These are phyloP conservation scores for Myriosclerotinia scirpicola DNA, from an alignment of 2,329 filamentous ascomycete genomes.

Conservation along the genomic window DNA sequence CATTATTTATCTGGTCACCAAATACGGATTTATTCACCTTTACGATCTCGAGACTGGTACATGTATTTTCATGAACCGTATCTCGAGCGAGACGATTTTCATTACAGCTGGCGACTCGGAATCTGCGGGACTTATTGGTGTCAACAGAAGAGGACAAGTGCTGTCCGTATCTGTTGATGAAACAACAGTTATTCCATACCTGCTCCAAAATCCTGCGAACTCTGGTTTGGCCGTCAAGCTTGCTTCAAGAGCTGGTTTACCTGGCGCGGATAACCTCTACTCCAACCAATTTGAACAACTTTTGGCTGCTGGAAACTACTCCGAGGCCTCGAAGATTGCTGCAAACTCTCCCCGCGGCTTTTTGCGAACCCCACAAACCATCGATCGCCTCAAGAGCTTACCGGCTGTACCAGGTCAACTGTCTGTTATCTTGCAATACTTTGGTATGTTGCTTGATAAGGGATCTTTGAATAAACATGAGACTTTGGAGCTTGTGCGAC, in stretches of 20 bases:
- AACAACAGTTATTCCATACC: constrained; percentile 84
- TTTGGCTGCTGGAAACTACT: constrained; percentile 75
- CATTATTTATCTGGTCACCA: constrained; percentile 95
- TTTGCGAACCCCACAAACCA: constrained; percentile 89
- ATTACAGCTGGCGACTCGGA: constrained; percentile 83
- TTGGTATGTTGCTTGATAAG: constrained; percentile 95
- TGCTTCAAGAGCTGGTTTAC: constrained; percentile 88
- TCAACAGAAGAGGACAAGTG: constrained; percentile 97
- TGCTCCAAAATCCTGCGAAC: constrained; percentile 95
- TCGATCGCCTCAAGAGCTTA: constrained; percentile 90
- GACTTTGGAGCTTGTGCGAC: constrained; percentile 88
- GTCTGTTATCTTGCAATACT: constrained; percentile 94
- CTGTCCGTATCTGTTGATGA: constrained; percentile 93
- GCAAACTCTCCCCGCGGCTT: constrained; percentile 96
- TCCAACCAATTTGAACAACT: constrained; percentile 90
- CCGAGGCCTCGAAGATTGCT: constrained; percentile 90
- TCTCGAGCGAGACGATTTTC: constrained; percentile 98
- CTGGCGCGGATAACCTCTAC: constrained; percentile 92
- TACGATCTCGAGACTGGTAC: constrained; percentile 96
- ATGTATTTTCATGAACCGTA: constrained; percentile 99
- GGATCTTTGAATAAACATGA: constrained; percentile 89
- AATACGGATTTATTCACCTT: constrained; percentile 98
- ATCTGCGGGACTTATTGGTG: constrained; percentile 84
- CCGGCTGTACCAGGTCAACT: constrained; percentile 81
- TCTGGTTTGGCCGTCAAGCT: constrained; percentile 92